Evolutionary conservation across 2,329 filamentous ascomycete species (phyloP).

Genomic region (Exophiala oligosperma): DNA sequence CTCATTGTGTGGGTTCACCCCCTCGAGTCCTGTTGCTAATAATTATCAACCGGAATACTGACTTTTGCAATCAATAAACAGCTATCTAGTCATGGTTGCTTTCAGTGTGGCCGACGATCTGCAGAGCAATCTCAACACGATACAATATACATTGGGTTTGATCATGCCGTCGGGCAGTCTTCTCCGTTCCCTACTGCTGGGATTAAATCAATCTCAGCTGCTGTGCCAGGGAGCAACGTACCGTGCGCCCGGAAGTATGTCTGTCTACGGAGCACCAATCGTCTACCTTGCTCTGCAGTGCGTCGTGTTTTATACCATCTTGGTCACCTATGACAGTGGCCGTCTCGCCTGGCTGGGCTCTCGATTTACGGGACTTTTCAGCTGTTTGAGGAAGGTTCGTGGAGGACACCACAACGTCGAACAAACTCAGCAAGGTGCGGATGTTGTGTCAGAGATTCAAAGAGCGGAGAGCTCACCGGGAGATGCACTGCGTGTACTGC

Average conservation of each 20-base stretch:
- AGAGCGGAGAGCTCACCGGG: conserved; percentile 5
- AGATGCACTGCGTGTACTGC: conserved; percentile 14
- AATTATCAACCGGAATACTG: too few relatives aligned
- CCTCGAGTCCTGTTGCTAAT: too few relatives aligned
- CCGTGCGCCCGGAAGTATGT: conserved; percentile 12
- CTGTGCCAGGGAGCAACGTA: conserved; percentile 12
- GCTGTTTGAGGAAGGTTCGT: too few relatives aligned
- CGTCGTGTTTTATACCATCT: conserved; percentile 14
- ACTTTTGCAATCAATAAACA: too few relatives aligned
- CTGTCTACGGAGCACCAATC: conserved; percentile 20
- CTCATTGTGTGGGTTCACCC: conserved; percentile 15
- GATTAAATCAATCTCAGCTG: conserved; percentile 22
- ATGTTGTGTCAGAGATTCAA: conserved; percentile 11
- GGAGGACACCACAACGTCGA: conserved; percentile 35
- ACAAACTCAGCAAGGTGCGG: conserved; percentile 30
- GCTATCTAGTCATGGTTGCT: not conserved
- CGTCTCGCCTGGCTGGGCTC: not conserved
- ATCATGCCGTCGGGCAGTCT: conserved; percentile 23
- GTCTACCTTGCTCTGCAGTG: conserved; percentile 23
- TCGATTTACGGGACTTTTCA: too few relatives aligned
- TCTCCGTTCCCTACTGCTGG: conserved; percentile 17
- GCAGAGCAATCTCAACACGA: conserved; percentile 8
- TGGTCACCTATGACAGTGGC: conserved; percentile 19
- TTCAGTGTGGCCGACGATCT: conserved; percentile 10
- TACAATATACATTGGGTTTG: conserved; percentile 22